Conservation (phyloP, 2,329 filamentous ascomycete genomes). For the Hypoxylon sp. region DNA sequence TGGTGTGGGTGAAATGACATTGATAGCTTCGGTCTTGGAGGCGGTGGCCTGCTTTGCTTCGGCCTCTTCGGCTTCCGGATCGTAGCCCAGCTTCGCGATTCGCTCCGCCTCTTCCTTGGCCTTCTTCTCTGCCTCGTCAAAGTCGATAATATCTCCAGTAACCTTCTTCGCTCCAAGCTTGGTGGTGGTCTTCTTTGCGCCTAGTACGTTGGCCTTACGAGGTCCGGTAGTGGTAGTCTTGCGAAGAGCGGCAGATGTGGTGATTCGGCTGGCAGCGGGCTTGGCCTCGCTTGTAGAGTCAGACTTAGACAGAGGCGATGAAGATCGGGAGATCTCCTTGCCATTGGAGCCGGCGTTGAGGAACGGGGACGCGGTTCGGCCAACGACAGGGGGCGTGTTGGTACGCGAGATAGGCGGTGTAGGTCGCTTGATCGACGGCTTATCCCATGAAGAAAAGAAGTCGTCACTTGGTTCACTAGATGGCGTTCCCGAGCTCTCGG, state of each 20-base stretch:
- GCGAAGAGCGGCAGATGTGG: conserved; percentile 83
- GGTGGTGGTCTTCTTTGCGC: conserved; percentile 81
- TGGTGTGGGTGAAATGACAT: conserved; percentile 80
- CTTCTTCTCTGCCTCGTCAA: conserved; percentile 96
- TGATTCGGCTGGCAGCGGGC: conserved; percentile 77
- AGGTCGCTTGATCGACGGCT: conserved; percentile 95
- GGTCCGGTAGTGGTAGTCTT: conserved; percentile 77
- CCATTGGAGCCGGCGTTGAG: conserved; percentile 80
- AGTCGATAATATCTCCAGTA: conserved; percentile 84
- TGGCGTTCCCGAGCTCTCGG: conserved; percentile 79
- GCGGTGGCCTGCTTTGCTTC: conserved; percentile 58
- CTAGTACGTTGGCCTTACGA: conserved; percentile 87
- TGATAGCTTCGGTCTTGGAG: conserved; percentile 64
- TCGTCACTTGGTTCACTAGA: conserved; percentile 86
- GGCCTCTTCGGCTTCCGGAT: conserved; percentile 84
- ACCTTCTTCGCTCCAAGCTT: conserved; percentile 97
- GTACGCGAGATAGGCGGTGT: conserved; percentile 94
- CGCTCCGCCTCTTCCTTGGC: conserved; percentile 97
- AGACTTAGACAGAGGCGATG: conserved; percentile 82
- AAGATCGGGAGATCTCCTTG: conserved; percentile 79
- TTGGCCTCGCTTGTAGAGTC: conserved; percentile 67
- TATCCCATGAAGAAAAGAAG: conserved; percentile 99
- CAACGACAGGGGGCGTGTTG: conserved; percentile 83
- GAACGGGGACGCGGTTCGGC: conserved; percentile 90
- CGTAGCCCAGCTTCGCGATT: conserved; percentile 94